Conservation (phyloP, 441 rosid species). For the Populus hybrid region DNA sequence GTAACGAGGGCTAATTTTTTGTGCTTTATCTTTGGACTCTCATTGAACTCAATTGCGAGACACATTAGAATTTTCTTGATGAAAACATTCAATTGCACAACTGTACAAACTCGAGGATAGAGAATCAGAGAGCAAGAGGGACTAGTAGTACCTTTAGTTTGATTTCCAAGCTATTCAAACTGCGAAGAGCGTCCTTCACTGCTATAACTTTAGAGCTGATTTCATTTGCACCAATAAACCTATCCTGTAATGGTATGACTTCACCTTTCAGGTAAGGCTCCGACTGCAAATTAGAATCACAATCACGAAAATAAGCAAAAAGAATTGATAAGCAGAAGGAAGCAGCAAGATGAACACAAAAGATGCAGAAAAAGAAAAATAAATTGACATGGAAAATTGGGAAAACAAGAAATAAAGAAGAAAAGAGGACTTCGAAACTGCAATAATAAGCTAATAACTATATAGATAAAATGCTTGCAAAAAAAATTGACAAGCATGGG, state of each 20-base stretch:
- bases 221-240: slow-evolving; percentile 23
- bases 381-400: neutral
- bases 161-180: slow-evolving; percentile 65
- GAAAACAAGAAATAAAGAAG: neutral
- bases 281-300: slow-evolving; percentile 41
- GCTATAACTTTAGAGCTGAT: slow-evolving; percentile 33
- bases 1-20: neutral
- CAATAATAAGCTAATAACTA: neutral
- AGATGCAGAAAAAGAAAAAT: neutral
- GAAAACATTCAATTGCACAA: neutral
- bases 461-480: neutral
- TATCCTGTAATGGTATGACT: slow-evolving; percentile 53
- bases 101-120: neutral
- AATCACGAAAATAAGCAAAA: neutral
- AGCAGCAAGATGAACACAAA: neutral
- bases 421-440: neutral
- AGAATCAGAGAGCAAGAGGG: neutral
- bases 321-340: neutral
- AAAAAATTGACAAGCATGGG: neutral
- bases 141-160: slow-evolving; percentile 58
- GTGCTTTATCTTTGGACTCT: neutral
- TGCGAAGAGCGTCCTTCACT: slow-evolving; percentile 54
- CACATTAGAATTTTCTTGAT: neutral
- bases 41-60: neutral
- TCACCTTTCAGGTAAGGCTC: slow-evolving; percentile 73